Percentiles rank a stretch among this genome's conserved stretches.
These are phyloP conservation scores for Tribonema minus DNA, from an alignment of 108 stramenopile species.

Conservation along the genomic window DNA sequence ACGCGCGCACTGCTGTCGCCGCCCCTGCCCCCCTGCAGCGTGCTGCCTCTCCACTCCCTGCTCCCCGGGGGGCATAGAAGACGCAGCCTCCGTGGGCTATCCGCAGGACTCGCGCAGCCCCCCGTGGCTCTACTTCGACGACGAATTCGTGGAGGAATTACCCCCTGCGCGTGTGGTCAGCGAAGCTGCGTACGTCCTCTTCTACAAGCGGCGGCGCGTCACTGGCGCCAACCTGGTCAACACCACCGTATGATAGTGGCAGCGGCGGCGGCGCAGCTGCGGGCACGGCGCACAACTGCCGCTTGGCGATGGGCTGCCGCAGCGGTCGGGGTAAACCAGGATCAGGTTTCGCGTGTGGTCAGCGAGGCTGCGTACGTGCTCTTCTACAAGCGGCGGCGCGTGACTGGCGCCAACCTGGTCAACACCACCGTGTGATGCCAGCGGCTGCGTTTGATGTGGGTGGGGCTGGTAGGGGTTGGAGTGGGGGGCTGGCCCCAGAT, in stretches of 20 bases:
- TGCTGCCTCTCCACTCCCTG: constrained; percentile 77
- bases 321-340: no score
- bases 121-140: constrained; percentile 89
- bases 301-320: no score
- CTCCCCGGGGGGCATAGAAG: constrained; percentile 73
- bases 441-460: no score
- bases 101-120: no score
- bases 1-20: no score
- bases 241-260: constrained; percentile 40
- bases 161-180: constrained; percentile 72
- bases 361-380: constrained; percentile 86
- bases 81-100: constrained; percentile 71
- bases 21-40: no score
- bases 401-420: constrained; percentile 67
- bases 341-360: no score
- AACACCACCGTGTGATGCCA: constrained; percentile 47
- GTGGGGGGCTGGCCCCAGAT: constrained; percentile 83
- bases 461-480: no score
- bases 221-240: constrained; percentile 64
- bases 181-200: constrained; percentile 86
- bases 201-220: constrained; percentile 77
- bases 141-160: constrained; percentile 80
- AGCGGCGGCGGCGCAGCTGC: no score
- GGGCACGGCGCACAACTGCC: no score
- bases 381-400: constrained; percentile 77